Percentiles rank a stretch among this genome's conserved stretches.
Conservation (phyloP, 768 basidiomycete genomes). For the Phaffia tasmanica region DNA sequence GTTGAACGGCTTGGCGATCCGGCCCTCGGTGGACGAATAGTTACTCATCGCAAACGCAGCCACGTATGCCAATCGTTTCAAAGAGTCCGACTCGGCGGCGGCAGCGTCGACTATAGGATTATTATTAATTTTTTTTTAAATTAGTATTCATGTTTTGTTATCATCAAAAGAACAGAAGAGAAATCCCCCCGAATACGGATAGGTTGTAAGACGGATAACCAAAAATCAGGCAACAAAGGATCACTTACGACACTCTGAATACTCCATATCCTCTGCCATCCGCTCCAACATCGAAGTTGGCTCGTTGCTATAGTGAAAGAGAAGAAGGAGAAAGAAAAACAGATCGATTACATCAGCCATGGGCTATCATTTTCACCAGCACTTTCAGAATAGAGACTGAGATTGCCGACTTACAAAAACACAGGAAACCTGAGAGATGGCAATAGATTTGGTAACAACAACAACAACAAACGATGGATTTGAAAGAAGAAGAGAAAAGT, state of each 20-base stretch:
- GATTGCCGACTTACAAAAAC: no score
- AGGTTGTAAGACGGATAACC: no score
- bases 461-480: no score
- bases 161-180: no score
- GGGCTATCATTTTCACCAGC: neutral
- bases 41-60: constrained; percentile 97
- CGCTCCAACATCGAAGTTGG: constrained; percentile 91
- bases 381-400: no score
- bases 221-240: constrained; percentile 6
- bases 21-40: constrained; percentile 88
- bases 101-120: constrained; percentile 52
- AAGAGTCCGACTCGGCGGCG: constrained; percentile 59
- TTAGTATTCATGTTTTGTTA: no score
- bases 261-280: constrained; percentile 98
- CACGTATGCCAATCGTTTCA: constrained; percentile 77
- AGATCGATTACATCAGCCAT: neutral
- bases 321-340: neutral
- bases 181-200: no score
- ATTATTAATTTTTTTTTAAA: no score
- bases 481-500: constrained; percentile 45
- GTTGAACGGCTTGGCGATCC: constrained; percentile 61
- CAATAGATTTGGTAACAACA: no score
- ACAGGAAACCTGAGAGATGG: neutral
- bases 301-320: constrained; percentile 33
- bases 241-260: constrained; percentile 72